Base-by-base conservation (phyloP, 805 yeast genomes). In the Isabelozyma gotoi region DNA sequence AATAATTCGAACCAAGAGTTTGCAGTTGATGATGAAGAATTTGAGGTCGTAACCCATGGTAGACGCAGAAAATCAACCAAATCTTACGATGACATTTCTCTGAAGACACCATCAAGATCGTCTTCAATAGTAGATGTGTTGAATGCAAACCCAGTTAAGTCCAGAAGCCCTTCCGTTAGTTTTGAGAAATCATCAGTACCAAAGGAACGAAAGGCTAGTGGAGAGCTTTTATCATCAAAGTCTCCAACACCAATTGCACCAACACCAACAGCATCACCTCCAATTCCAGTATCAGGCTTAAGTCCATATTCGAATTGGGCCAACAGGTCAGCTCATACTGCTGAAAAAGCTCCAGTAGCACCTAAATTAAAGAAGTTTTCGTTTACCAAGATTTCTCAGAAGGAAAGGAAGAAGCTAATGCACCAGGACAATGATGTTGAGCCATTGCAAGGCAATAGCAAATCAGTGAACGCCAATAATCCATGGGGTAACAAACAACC, bases 321-420 rank as follows among this genome's bases (percentile, higher is more conserved):
- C 2, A 39, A 55, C 2, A 51, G 44, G 29, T 38, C 56, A 3
- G 35, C 38, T 5, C 54, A 48, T 0, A 18, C 46, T 4, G 41
- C 59, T 24, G 29, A n/a, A 24, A 24, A 10, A 24, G 29, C 29
- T n/a, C n/a, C n/a, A n/a, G n/a, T n/a, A n/a, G 12, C 10, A 24
- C 29, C 29, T 24, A 71, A 64, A 33, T 55, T 63, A 2, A 63
- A 62, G 41, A 53, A 73, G 16, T 64, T 65, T 2, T 67, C 75
- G 0, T 60, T 67, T 16, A 56, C 63, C 24, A 75, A 76, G 47
- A 52, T 78, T 12, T 81, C 88, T 1, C 88, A 84, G 49, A 80
- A 80, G 52, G 86, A 81, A 49, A 60, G 87, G 33, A 78, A 76
- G 55, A 72, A 67, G 45, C 50, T 70, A 49, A 68, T 69, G 2